Percentiles rank a stretch among this genome's conserved stretches.
Evolutionary conservation across 1,139 yeast species (phyloP).

Genomic region (Suhomyces atakaporum): DNA sequence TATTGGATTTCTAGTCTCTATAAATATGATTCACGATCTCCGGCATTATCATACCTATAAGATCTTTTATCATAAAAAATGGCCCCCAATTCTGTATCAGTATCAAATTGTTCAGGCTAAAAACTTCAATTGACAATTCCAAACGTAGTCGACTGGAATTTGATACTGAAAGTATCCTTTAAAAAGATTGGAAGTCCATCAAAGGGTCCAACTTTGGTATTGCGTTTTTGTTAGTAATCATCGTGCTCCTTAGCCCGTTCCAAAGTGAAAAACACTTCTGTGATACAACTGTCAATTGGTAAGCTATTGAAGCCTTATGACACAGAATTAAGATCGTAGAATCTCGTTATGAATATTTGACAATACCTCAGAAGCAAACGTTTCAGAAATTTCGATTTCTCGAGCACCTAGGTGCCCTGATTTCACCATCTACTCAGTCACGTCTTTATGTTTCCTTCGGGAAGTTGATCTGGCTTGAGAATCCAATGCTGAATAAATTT

Average conservation of each 20-base stretch:
- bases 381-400: conserved; percentile 41
- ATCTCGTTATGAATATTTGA: too few relatives aligned
- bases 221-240: conserved; percentile 24
- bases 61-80: conserved; percentile 38
- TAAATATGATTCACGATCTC: conserved; percentile 38
- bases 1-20: conserved; percentile 37
- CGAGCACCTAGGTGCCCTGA: conserved; percentile 25
- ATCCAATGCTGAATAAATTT: conserved; percentile 41
- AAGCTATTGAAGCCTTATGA: conserved; percentile 48
- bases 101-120: conserved; percentile 22
- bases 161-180: conserved; percentile 50
- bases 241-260: conserved; percentile 31
- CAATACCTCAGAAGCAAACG: conserved; percentile 38
- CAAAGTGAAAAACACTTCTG: conserved; percentile 20
- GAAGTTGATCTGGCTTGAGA: conserved; percentile 19
- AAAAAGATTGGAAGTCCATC: conserved; percentile 46
- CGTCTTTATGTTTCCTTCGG: background rate
- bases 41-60: conserved; percentile 43
- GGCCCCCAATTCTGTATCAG: conserved; percentile 27
- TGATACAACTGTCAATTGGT: conserved; percentile 43
- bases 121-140: conserved; percentile 44
- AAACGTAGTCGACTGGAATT: conserved; percentile 53
- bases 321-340: conserved; percentile 38
- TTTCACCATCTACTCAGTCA: conserved; percentile 34
- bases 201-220: conserved; percentile 34